Base-by-base conservation (phyloP, 441 rosid genomes). In the Populus trichocarpa region DNA sequence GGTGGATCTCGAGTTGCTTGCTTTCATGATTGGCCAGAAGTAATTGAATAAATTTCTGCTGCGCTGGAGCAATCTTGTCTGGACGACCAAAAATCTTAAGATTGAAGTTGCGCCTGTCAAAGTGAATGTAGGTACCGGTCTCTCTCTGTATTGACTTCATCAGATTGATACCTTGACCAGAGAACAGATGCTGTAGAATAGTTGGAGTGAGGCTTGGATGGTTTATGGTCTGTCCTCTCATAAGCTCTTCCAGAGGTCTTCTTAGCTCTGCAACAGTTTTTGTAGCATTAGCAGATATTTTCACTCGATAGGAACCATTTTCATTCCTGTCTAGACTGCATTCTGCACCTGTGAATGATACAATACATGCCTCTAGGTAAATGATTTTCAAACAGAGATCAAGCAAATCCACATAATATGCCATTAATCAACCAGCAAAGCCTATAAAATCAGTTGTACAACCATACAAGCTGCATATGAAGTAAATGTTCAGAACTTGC, bases 221-320 rank as follows among this genome's bases (percentile, higher is more conserved):
- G 57, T 84, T 83, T 57, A 92, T 71, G 22, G 76, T 85, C 84
- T 81, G 84, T 33, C 97, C 95, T 85, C 81, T 85, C 85, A 88
- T 82, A 67, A 93, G 91, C 80, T 87, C 91, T 84, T 91, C 95
- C 28, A 93, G 85, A 12, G 87, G 88, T 77, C 84, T 85, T 78
- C 95, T 86, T 85, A 89, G 80, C 81, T 91, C 95, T 13, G 94
- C 93, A 35, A 90, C 87, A 28, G 80, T 86, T 86, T 83, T 89
- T 78, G 94, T 93, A 59, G 91, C 97, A 83, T 85, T 84, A 75
- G 94, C 88, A 71, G 83, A 86, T 67, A 93, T 89, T 80, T 67
- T 87, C 76, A 90, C 92, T 57, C 92, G 89, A 78, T 78, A 85
- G 69, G 91, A 87, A 79, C 94, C 91, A 63, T 74, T 84, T 30